A percentile compares a stretch with the other conserved stretches of the same genome.
These are phyloP conservation scores for Ulvella scutata DNA, from an alignment of 139 green algal species.

Conservation along the genomic window DNA sequence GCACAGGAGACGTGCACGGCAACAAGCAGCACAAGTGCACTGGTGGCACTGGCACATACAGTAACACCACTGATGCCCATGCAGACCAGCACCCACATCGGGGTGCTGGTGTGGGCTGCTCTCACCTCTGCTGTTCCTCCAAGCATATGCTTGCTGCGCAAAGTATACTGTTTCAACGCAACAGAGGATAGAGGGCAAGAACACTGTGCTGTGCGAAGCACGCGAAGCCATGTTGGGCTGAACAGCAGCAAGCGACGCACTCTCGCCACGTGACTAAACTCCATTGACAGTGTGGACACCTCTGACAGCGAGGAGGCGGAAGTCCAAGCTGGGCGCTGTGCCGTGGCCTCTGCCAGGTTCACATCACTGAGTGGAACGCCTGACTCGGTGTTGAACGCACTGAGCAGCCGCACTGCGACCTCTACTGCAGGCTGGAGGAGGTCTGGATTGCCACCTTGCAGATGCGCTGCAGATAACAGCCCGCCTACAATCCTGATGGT, in stretches of 20 bases:
- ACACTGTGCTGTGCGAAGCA: too few species aligned
- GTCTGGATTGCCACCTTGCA: conserved; percentile 16
- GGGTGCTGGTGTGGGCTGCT: too few species aligned
- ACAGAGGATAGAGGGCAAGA: too few species aligned
- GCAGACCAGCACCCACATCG: too few species aligned
- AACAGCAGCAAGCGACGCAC: neutral
- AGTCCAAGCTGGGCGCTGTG: conserved; percentile 11
- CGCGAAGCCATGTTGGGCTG: too few species aligned
- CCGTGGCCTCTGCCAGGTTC: conserved; percentile 20
- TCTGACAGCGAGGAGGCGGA: conserved; percentile 45
- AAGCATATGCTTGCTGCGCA: too few species aligned
- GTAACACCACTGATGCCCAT: too few species aligned
- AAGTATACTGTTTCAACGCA: too few species aligned
- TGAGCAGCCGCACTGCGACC: conserved; percentile 22
- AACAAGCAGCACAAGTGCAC: too few species aligned
- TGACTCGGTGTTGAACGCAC: conserved; percentile 20
- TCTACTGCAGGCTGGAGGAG: conserved; percentile 18
- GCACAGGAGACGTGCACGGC: too few species aligned
- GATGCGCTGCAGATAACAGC: conserved; percentile 62
- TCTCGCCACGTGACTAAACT: conserved; percentile 45
- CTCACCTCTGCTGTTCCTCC: too few species aligned
- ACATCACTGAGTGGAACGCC: conserved; percentile 38
- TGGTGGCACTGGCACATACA: too few species aligned
- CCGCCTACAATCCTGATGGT: conserved; percentile 87
- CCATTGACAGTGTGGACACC: conserved; percentile 54